phyloP scores from a whole-genome alignment of 768 basidiomycete genomes.

The Lactarius sp. region DNA sequence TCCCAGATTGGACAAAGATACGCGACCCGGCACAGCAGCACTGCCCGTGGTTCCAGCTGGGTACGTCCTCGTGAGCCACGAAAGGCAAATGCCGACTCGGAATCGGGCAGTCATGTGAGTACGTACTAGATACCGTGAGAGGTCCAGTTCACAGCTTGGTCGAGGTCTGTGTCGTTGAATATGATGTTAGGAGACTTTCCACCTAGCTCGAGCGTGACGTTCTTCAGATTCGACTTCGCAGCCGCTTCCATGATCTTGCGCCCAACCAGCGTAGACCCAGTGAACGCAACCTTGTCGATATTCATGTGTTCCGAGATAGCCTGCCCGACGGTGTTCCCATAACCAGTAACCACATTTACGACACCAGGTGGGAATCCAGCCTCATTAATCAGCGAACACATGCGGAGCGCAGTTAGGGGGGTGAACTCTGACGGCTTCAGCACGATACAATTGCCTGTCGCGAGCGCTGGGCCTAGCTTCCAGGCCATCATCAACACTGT shows the following conservation, averaged over 20 bases:
- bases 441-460: slow-evolving; percentile 54
- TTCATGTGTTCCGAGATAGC: slow-evolving; percentile 51
- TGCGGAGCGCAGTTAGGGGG: slow-evolving; percentile 49
- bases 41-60: slow-evolving; percentile 70
- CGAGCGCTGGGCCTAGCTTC: slow-evolving; percentile 64
- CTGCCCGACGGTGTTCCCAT: slow-evolving; percentile 50
- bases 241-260: slow-evolving; percentile 61
- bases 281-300: slow-evolving; percentile 70
- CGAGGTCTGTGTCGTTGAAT: slow-evolving; percentile 56
- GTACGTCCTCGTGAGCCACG: background rate
- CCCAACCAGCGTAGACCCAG: slow-evolving; percentile 61
- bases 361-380: slow-evolving; percentile 63
- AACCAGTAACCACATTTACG: slow-evolving; percentile 54
- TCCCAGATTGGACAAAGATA: slow-evolving; percentile 69
- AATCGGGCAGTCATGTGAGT: background rate
- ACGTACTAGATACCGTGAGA: slow-evolving; percentile 54
- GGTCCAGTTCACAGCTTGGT: slow-evolving; percentile 53
- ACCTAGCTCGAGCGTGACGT: slow-evolving; percentile 66
- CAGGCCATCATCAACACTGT: slow-evolving; percentile 51
- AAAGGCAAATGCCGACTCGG: background rate
- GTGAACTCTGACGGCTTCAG: slow-evolving; percentile 65
- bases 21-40: slow-evolving; percentile 77
- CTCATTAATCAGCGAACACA: slow-evolving; percentile 44
- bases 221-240: slow-evolving; percentile 58
- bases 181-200: slow-evolving; percentile 60